phyloP scores from a whole-genome alignment of 352 stramenopile species.

The Elongisporangium senticosum region DNA sequence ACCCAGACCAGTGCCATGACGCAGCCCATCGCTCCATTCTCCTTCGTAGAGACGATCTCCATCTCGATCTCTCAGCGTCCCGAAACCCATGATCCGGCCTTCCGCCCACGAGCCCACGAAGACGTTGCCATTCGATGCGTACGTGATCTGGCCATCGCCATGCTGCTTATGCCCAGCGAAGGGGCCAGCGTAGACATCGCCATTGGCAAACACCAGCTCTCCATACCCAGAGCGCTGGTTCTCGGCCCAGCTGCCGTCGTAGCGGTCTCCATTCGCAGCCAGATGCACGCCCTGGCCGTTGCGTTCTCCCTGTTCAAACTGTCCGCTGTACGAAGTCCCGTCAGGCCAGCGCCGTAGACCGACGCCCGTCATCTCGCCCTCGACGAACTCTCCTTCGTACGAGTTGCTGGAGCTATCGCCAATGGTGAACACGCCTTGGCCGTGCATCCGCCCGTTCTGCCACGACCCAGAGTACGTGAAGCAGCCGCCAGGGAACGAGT shows the following conservation, averaged over 20 bases:
- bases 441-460: conserved; percentile 54
- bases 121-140: conserved; percentile 8
- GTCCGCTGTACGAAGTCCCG: conserved; percentile 51
- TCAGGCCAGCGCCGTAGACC: conserved; percentile 48
- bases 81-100: conserved; percentile 17
- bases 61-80: conserved; percentile 11
- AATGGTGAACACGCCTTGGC: conserved; percentile 32
- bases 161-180: conserved; percentile 39
- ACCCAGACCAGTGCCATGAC: conserved; percentile 24
- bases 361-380: conserved; percentile 57
- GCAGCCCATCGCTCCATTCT: conserved; percentile 26
- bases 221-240: conserved; percentile 42
- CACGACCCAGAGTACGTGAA: conserved; percentile 72
- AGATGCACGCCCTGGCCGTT: conserved; percentile 49
- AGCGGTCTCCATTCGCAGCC: conserved; percentile 30
- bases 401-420: conserved; percentile 11
- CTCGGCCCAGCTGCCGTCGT: conserved; percentile 46
- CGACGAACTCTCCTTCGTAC: conserved; percentile 51
- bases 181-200: conserved; percentile 33
- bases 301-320: conserved; percentile 44
- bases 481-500: conserved; percentile 32
- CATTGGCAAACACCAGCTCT: conserved; percentile 22
- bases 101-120: conserved; percentile 42
- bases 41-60: conserved; percentile 33
- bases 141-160: conserved; percentile 27